Base-by-base conservation (phyloP, 495 filamentous ascomycete species). In the Hypoxylon lienhwacheense region DNA sequence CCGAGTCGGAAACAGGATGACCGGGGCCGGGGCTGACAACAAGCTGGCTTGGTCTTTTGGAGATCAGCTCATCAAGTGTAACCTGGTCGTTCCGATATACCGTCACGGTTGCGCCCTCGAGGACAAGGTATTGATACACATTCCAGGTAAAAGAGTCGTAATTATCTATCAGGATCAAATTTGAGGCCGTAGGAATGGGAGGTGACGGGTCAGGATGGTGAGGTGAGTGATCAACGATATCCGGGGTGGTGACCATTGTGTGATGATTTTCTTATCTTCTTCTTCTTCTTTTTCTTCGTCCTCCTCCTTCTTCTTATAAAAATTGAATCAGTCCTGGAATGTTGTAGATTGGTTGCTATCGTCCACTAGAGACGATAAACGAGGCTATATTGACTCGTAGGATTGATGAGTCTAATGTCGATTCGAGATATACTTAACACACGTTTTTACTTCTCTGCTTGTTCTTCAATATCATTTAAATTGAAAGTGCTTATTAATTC, bases 81-180 rank as follows among this genome's bases (percentile, higher is more conserved):
- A 97, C 84, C 68, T 95, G 82, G 73, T 97, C 91, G 65, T 99
- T 99, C 49, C 93, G 82, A 74, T 82, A 86, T 19, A 97, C 93
- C 7, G 84, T 87, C 31, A 97, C 91, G 0, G 73, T 85, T 19
- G 93, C 93, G 29, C 93, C 93, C 72, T 97, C 93, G 5, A 97
- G 84, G 0, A 91, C 88, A 2, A 99, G 80, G 62, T 97, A 99
- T 68, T 99, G 95, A 70, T 96, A 97, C 51, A 99, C 90, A 66
- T 97, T 98, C 88, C 90, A 97, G 53, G 92, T 96, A 64, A 97
- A 99, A 0, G 92, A 97, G 72, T 99, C 93, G 70, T 97, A 99
- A 74, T 99, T 99, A 74, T 97, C 93, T 62, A 99, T 95, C 48
- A 99, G 76, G 46, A 99, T 82, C 20, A 99, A 81, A 74, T 97